Evolutionary conservation across 331 rosid species (phyloP).

Genomic region (Phaseolus coccineus): DNA sequence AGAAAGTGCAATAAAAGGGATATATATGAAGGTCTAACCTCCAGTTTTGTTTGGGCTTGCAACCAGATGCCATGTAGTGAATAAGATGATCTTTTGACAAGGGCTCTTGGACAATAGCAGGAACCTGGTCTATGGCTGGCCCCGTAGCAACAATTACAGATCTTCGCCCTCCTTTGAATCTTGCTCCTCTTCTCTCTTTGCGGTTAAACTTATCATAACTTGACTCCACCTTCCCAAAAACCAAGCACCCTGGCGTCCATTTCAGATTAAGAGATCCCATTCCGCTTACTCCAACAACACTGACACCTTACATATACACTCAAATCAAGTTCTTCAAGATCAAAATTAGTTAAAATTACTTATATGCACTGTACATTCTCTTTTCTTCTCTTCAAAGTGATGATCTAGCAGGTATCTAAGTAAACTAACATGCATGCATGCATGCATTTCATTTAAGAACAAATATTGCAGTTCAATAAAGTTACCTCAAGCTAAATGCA

Average conservation of each 20-base stretch:
- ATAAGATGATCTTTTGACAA: slow-evolving; percentile 72
- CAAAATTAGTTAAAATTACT: too few species aligned
- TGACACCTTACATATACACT: too few species aligned
- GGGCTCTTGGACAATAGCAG: slow-evolving; percentile 59
- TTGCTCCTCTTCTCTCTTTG: slow-evolving; percentile 44
- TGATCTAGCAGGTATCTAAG: too few species aligned
- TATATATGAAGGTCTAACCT: slow-evolving; percentile 49
- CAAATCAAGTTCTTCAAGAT: too few species aligned
- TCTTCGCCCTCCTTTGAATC: slow-evolving; percentile 46
- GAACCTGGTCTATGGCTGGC: slow-evolving; percentile 70
- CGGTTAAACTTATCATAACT: neutral
- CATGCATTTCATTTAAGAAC: too few species aligned
- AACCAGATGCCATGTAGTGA: slow-evolving; percentile 74
- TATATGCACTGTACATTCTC: too few species aligned
- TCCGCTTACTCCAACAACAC: slow-evolving; percentile 7
- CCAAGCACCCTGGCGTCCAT: slow-evolving; percentile 33
- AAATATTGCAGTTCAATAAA: too few species aligned
- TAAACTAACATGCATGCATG: too few species aligned
- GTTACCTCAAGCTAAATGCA: too few species aligned
- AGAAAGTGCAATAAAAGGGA: too few species aligned
- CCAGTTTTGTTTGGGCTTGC: slow-evolving; percentile 82
- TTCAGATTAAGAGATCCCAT: slow-evolving; percentile 32
- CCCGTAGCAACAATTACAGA: slow-evolving; percentile 70
- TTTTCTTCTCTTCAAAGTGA: too few species aligned
- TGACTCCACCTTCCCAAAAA: slow-evolving; percentile 30